A percentile compares a stretch with the other conserved stretches of the same genome.
phyloP scores from a whole-genome alignment of 177 flowering plant genomes.

The Vitis hybrid region DNA sequence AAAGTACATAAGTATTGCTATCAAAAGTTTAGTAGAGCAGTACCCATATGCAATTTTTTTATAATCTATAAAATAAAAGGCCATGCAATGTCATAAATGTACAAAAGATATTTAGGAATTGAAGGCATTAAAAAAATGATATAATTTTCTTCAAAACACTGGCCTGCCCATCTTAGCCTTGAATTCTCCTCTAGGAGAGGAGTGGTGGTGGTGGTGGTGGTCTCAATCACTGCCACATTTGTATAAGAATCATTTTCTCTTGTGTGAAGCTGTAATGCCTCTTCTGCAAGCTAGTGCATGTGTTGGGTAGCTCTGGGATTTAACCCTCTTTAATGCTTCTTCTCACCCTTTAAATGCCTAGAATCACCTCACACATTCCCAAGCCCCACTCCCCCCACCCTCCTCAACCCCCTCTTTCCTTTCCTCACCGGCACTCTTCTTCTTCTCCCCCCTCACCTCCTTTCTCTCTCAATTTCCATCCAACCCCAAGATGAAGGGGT shows the following conservation, averaged over 20 bases:
- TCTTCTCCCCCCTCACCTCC: not conserved
- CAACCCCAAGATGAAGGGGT: constrained; percentile 5
- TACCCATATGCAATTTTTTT: no score
- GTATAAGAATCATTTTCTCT: not conserved
- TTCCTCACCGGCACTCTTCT: not conserved
- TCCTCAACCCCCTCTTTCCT: not conserved
- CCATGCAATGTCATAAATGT: no score
- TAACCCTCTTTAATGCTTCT: not conserved
- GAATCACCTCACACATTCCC: not conserved
- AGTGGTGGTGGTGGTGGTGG: not conserved
- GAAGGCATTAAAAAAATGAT: no score
- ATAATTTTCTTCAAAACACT: no score
- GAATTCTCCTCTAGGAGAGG: no score
- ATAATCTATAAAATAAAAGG: no score
- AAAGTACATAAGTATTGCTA: not conserved
- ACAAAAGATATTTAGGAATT: no score
- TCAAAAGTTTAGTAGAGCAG: not conserved
- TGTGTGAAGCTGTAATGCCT: not conserved
- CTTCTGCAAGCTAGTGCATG: not conserved
- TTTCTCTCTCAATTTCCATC: not conserved
- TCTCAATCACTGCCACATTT: not conserved
- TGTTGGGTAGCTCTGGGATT: not conserved
- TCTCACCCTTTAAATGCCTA: not conserved
- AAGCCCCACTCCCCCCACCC: not conserved
- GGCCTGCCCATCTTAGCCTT: no score